Conservation (phyloP, 768 basidiomycete genomes). For the Peribolospora kevripleyi region DNA sequence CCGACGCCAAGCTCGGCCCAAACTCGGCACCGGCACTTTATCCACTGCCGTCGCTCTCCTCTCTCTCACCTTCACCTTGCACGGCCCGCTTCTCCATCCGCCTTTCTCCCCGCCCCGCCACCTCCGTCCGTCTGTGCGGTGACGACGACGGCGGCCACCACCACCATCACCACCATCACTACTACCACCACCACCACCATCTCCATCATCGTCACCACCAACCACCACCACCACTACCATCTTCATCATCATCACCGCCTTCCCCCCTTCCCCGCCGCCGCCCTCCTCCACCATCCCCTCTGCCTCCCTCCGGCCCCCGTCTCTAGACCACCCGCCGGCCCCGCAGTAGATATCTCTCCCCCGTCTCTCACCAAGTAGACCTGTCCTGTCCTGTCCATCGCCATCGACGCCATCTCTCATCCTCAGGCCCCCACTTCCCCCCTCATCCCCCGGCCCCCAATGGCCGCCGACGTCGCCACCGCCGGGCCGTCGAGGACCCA, state of each 20-base stretch:
- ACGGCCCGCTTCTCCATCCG: background rate
- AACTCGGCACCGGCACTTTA: background rate
- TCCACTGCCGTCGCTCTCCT: background rate
- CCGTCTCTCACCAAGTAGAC: background rate
- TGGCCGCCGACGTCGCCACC: slow-evolving; percentile 15
- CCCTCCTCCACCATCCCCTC: background rate
- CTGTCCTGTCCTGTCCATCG: background rate
- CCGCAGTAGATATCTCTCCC: background rate
- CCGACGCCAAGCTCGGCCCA: background rate
- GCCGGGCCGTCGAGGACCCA: slow-evolving; percentile 13
- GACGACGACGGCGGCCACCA: no score
- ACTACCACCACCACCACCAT: background rate
- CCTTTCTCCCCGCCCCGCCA: no score
- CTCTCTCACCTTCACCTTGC: background rate
- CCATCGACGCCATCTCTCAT: background rate
- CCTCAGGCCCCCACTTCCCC: slow-evolving; percentile 3
- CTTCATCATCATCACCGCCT: background rate
- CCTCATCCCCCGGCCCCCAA: slow-evolving; percentile 11
- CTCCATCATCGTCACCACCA: background rate
- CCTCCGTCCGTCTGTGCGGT: no score
- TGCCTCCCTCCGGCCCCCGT: background rate
- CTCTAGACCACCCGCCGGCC: background rate
- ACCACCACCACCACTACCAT: background rate
- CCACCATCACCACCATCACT: background rate
- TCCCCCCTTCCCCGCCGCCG: background rate